Conservation (phyloP, 108 stramenopile species). For the Asterionellopsis glacialis region DNA sequence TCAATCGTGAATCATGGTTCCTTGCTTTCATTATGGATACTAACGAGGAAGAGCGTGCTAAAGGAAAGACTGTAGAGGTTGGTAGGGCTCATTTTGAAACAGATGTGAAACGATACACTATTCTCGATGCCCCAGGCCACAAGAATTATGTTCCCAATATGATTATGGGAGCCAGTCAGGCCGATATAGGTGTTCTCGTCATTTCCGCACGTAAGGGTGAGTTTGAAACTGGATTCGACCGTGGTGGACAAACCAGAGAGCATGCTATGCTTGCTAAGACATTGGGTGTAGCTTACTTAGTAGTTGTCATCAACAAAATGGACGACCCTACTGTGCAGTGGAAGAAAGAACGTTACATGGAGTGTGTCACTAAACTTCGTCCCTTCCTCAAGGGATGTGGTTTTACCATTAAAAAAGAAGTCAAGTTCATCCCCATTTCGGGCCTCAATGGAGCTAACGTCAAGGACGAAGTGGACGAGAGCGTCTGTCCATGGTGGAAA, state of each 20-base stretch:
- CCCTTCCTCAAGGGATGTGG: conserved; percentile 97
- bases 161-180: conserved; percentile 98
- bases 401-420: conserved; percentile 94
- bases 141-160: conserved; percentile 99
- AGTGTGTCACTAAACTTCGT: conserved; percentile 92
- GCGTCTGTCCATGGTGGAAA: conserved; percentile 93
- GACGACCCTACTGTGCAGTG: conserved; percentile 97
- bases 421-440: conserved; percentile 97
- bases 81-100: conserved; percentile 98
- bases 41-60: conserved; percentile 98
- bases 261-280: conserved; percentile 99
- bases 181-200: conserved; percentile 97
- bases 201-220: conserved; percentile 98
- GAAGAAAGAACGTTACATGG: conserved; percentile 92
- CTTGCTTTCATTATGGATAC: conserved; percentile 99
- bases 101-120: conserved; percentile 92
- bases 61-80: conserved; percentile 99
- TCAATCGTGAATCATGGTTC: conserved; percentile 99
- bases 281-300: conserved; percentile 90
- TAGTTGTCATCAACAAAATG: conserved; percentile 99
- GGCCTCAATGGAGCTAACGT: conserved; percentile 96
- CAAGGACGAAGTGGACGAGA: conserved; percentile 85
- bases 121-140: conserved; percentile 99
- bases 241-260: conserved; percentile 98
- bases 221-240: conserved; percentile 98